Conservation (phyloP, 1,284 basidiomycete genomes). For the Mrakiaceae sp. region DNA sequence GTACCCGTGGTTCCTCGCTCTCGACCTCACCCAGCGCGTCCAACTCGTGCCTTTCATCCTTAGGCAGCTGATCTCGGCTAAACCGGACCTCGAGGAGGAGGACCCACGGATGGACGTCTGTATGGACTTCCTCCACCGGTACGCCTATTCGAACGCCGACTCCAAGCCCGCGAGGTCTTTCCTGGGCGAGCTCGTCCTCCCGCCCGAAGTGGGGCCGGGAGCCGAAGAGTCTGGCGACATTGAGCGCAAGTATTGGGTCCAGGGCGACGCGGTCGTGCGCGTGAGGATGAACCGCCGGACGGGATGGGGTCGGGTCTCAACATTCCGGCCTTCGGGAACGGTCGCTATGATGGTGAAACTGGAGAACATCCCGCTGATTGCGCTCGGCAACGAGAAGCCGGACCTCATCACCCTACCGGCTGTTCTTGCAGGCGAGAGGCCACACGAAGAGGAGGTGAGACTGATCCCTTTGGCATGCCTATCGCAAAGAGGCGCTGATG, state of each 20-base stretch:
- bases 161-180: constrained; percentile 74
- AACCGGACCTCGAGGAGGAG: constrained; percentile 59
- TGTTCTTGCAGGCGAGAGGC: constrained; percentile 54
- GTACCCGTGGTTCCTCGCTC: constrained; percentile 88
- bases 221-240: constrained; percentile 38
- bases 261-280: constrained; percentile 78
- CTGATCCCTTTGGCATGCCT: neutral
- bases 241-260: constrained; percentile 68
- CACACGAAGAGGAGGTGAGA: constrained; percentile 23
- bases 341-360: constrained; percentile 73
- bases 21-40: constrained; percentile 74
- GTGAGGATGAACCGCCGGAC: constrained; percentile 59
- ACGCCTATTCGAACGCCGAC: constrained; percentile 88
- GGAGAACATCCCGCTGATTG: constrained; percentile 79
- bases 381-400: constrained; percentile 67
- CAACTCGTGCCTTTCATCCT: constrained; percentile 79
- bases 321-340: constrained; percentile 79
- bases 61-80: constrained; percentile 74
- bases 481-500: too few relatives aligned
- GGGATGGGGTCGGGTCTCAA: constrained; percentile 84
- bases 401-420: constrained; percentile 59
- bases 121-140: constrained; percentile 94
- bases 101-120: constrained; percentile 93
- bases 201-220: constrained; percentile 22
- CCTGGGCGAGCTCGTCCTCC: constrained; percentile 51